Conservation (phyloP, 2,329 filamentous ascomycete species). For the Teratosphaeria zuluensis region DNA sequence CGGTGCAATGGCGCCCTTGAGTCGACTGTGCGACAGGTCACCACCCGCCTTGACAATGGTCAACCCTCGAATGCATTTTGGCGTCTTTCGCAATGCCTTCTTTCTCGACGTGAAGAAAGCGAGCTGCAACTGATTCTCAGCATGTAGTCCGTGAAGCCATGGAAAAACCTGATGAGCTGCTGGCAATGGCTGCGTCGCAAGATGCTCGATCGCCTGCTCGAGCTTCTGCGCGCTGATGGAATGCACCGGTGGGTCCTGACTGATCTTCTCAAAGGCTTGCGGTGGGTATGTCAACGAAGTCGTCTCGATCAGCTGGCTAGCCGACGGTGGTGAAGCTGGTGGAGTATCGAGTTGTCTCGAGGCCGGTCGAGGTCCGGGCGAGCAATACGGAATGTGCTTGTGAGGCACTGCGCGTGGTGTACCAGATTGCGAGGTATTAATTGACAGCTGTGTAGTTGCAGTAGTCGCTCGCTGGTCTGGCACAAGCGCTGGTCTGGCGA, state of each 20-base stretch:
- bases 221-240: conserved; percentile 61
- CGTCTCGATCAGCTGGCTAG: conserved; percentile 46
- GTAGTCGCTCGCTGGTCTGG: conserved; percentile 25
- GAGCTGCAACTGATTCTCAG: conserved; percentile 78
- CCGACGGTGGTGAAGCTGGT: conserved; percentile 50
- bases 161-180: conserved; percentile 83
- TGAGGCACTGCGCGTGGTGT: conserved; percentile 62
- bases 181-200: conserved; percentile 70
- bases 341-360: conserved; percentile 40
- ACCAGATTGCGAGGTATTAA: conserved; percentile 48
- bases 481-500: conserved; percentile 22
- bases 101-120: conserved; percentile 78
- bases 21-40: conserved; percentile 59
- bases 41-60: conserved; percentile 85
- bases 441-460: conserved; percentile 45
- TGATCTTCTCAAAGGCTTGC: conserved; percentile 49
- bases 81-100: conserved; percentile 58
- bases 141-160: conserved; percentile 89
- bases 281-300: conserved; percentile 69
- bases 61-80: conserved; percentile 68
- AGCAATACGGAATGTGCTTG: conserved; percentile 82
- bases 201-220: conserved; percentile 63
- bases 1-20: conserved; percentile 80
- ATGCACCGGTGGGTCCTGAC: conserved; percentile 54
- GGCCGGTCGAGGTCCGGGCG: conserved; percentile 58